Evolutionary conservation across 345 rosid species (phyloP).

Genomic region (Turnera subulata): DNA sequence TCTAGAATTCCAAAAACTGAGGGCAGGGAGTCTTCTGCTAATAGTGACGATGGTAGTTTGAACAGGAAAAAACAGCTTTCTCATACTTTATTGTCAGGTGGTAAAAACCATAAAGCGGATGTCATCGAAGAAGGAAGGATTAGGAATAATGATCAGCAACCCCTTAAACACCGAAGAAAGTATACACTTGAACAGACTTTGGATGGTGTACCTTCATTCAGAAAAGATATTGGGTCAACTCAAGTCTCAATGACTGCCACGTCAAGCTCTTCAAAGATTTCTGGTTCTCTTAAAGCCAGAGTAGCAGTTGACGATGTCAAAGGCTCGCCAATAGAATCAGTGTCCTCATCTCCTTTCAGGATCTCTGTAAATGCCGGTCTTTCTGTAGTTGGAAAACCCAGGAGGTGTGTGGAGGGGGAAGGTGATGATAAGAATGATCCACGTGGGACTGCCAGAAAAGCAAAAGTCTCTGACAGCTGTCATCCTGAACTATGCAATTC

Average conservation of each 20-base stretch:
- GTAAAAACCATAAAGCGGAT: conserved; percentile 28
- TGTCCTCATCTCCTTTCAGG: conserved; percentile 46
- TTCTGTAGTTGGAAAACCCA: conserved; percentile 20
- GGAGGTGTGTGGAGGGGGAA: conserved; percentile 31
- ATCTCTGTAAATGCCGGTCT: conserved; percentile 20
- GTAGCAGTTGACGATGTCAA: conserved; percentile 30
- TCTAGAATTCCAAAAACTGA: conserved; percentile 23
- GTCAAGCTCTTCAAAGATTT: conserved; percentile 66
- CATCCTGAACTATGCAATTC: conserved; percentile 15
- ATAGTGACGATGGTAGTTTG: conserved; percentile 16
- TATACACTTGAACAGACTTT: conserved; percentile 13
- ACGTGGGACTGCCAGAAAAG: conserved; percentile 16
- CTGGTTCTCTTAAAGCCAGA: conserved; percentile 33
- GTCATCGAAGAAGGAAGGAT: conserved; percentile 27
- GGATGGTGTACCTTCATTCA: conserved; percentile 26
- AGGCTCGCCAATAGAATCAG: conserved; percentile 53
- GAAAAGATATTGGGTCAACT: conserved; percentile 34
- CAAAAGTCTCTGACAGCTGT: conserved; percentile 20
- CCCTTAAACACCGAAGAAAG: conserved; percentile 19
- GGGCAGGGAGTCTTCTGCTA: conserved; percentile 17
- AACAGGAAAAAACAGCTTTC: conserved; percentile 16
- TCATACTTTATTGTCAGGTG: conserved; percentile 4
- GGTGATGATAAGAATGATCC: conserved; percentile 20
- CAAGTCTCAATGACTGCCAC: conserved; percentile 40
- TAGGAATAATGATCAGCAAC: conserved; percentile 19